Conservation (phyloP, 495 filamentous ascomycete genomes). For the Xylaria grammica region DNA sequence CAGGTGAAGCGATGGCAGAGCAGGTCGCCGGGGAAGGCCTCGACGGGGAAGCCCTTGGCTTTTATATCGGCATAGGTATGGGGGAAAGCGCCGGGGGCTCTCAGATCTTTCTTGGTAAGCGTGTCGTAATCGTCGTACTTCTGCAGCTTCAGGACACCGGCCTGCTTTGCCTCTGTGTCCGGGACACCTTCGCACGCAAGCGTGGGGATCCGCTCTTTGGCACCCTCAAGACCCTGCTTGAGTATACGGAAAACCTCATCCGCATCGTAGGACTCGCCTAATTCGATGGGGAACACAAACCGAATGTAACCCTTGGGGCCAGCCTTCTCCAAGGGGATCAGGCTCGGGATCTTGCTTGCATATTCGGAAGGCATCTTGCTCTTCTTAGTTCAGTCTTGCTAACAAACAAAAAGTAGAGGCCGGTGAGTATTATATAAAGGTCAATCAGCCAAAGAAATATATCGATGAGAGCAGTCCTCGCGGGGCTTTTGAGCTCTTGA, state of each 20-base stretch:
- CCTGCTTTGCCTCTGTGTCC: slow-evolving; percentile 33
- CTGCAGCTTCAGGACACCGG: slow-evolving; percentile 38
- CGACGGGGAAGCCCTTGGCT: slow-evolving; percentile 37
- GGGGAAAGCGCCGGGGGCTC: slow-evolving; percentile 31
- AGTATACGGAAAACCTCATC: slow-evolving; percentile 34
- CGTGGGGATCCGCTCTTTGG: slow-evolving; percentile 35
- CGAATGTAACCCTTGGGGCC: slow-evolving; percentile 45
- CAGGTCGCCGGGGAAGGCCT: slow-evolving; percentile 37
- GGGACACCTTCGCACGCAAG: slow-evolving; percentile 42
- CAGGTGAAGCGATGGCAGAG: slow-evolving; percentile 40
- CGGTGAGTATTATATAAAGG: background rate
- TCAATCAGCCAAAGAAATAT: background rate
- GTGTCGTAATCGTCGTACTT: slow-evolving; percentile 27
- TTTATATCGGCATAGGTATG: slow-evolving; percentile 40
- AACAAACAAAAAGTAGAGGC: background rate
- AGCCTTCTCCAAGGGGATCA: slow-evolving; percentile 42
- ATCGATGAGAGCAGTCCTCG: background rate
- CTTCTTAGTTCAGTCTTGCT: background rate
- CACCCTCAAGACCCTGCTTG: slow-evolving; percentile 34
- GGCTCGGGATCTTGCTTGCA: slow-evolving; percentile 25
- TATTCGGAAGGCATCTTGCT: slow-evolving; percentile 28
- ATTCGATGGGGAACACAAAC: slow-evolving; percentile 40
- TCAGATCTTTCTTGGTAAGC: slow-evolving; percentile 39
- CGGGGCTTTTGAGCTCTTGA: background rate
- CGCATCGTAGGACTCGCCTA: slow-evolving; percentile 25